A percentile compares a stretch with the other conserved stretches of the same genome.
phyloP scores from a whole-genome alignment of 2,329 filamentous ascomycete genomes.

The Arachnopeziza araneosa region DNA sequence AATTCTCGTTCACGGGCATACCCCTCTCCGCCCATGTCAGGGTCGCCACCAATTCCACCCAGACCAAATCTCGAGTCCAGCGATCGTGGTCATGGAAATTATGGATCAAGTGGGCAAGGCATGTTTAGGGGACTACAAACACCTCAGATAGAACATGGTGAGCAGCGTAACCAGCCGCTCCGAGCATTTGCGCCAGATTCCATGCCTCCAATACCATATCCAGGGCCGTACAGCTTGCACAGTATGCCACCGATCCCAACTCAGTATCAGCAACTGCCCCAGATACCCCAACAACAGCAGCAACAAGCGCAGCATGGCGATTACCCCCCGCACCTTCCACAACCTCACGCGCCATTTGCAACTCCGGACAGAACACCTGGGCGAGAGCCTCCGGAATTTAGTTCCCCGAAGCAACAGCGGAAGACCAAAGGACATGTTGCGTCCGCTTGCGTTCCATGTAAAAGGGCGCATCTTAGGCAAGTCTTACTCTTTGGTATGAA shows the following conservation, averaged over 20 bases:
- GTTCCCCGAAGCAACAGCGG: slow-evolving; percentile 55
- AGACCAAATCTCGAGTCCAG: slow-evolving; percentile 53
- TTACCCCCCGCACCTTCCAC: slow-evolving; percentile 19
- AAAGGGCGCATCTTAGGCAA: slow-evolving; percentile 71
- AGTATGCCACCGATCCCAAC: slow-evolving; percentile 17
- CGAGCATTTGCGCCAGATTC: slow-evolving; percentile 36
- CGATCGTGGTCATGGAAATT: slow-evolving; percentile 48
- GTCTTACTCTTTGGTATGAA: slow-evolving; percentile 4
- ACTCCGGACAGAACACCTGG: slow-evolving; percentile 30
- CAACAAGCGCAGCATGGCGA: slow-evolving; percentile 15
- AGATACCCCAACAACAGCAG: slow-evolving; percentile 16
- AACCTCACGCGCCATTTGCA: slow-evolving; percentile 20
- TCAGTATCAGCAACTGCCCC: slow-evolving; percentile 19
- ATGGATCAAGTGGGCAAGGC: slow-evolving; percentile 41
- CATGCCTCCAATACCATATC: slow-evolving; percentile 19
- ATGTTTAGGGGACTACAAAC: slow-evolving; percentile 39
- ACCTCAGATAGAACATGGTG: slow-evolving; percentile 23
- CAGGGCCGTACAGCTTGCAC: slow-evolving; percentile 22
- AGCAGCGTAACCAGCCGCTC: slow-evolving; percentile 25
- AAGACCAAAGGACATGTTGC: slow-evolving; percentile 78
- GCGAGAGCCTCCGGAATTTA: slow-evolving; percentile 42
- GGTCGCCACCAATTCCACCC: slow-evolving; percentile 56
- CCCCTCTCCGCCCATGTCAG: slow-evolving; percentile 71
- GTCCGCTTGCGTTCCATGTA: slow-evolving; percentile 80
- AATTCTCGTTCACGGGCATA: slow-evolving; percentile 55